Percentiles rank a stretch among this genome's conserved stretches.
Evolutionary conservation across 106 monocot species (phyloP).

Genomic region (Ottelia alismoides): DNA sequence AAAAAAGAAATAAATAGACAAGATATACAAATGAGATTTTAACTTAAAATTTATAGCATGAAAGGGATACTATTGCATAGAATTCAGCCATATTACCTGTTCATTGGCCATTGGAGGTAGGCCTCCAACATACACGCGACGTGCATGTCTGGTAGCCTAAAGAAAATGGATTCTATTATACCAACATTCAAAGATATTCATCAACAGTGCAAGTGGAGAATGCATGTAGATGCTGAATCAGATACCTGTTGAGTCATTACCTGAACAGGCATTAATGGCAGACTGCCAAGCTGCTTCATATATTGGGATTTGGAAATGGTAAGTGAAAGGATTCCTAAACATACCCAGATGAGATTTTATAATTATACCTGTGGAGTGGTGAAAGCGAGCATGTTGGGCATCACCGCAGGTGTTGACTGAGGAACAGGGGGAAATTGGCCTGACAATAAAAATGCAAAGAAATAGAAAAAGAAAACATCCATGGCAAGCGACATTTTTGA

Average conservation of each 20-base stretch:
- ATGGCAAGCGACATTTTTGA: too few relatives aligned
- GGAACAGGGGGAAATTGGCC: constrained; percentile 50
- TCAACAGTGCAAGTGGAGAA: too few relatives aligned
- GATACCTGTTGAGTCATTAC: constrained; percentile 67
- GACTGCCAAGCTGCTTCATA: constrained; percentile 14
- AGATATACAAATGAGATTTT: too few relatives aligned
- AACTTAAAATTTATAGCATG: too few relatives aligned
- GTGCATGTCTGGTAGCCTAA: constrained; percentile 93
- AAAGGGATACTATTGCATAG: too few relatives aligned
- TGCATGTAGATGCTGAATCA: too few relatives aligned
- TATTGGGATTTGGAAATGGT: background rate
- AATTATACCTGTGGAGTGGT: constrained; percentile 33
- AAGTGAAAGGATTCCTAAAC: background rate
- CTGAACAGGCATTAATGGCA: constrained; percentile 36
- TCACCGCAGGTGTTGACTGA: constrained; percentile 48
- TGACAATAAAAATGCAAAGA: constrained; percentile 25
- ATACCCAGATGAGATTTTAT: background rate
- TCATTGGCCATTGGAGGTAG: constrained; percentile 91
- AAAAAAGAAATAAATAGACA: too few relatives aligned
- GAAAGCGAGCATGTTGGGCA: constrained; percentile 53
- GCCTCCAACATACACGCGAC: constrained; percentile 96
- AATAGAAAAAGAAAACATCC: background rate
- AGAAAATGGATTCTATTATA: too few relatives aligned
- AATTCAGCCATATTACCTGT: constrained; percentile 27
- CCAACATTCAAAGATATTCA: too few relatives aligned